Conservation (phyloP, 2,329 filamentous ascomycete species). For the Botrytis porri region DNA sequence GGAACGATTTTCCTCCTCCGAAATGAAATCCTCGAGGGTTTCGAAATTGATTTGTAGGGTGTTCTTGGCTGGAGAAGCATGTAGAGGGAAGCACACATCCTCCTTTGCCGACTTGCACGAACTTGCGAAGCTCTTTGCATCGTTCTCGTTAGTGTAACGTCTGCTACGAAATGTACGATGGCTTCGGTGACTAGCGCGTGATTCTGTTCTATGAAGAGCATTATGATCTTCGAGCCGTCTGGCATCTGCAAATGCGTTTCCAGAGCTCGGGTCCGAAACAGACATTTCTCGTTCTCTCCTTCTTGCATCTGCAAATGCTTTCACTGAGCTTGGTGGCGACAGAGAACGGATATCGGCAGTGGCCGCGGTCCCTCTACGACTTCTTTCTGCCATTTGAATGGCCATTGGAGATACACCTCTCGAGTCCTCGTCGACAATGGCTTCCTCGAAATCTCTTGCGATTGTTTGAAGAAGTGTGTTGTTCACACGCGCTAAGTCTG, state of each 20-base stretch:
- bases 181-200: constrained; percentile 63
- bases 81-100: constrained; percentile 83
- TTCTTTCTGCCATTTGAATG: constrained; percentile 37
- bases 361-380: constrained; percentile 53
- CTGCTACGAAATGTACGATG: constrained; percentile 53
- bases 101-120: constrained; percentile 74
- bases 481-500: constrained; percentile 43
- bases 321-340: constrained; percentile 94
- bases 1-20: constrained; percentile 54
- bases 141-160: constrained; percentile 59
- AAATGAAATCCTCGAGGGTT: constrained; percentile 88
- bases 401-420: constrained; percentile 42
- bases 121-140: constrained; percentile 58
- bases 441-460: constrained; percentile 83
- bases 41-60: constrained; percentile 88
- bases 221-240: constrained; percentile 67
- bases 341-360: constrained; percentile 63
- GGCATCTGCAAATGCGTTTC: constrained; percentile 90
- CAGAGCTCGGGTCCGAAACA: constrained; percentile 69
- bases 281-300: constrained; percentile 75
- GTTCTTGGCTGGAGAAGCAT: constrained; percentile 65
- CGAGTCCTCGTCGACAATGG: constrained; percentile 73
- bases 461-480: constrained; percentile 45
- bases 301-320: constrained; percentile 90
- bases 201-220: constrained; percentile 64